Evolutionary conservation across 2,329 filamentous ascomycete species (phyloP), one percentile per base, ranked within the genome.

Genomic region (Aschersonia sp.): DNA sequence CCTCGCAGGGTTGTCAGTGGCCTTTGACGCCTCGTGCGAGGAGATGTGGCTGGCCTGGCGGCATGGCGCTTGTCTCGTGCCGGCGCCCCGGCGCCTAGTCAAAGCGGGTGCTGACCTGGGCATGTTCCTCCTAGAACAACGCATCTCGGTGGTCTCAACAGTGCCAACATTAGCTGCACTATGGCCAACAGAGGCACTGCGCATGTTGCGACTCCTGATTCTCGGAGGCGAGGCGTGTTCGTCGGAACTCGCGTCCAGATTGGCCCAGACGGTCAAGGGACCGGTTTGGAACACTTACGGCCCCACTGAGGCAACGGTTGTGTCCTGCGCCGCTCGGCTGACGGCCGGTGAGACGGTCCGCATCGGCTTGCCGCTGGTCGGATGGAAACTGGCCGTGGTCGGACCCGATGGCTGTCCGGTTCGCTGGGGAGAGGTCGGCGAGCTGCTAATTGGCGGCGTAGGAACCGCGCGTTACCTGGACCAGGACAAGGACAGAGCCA

Each of bases 351-450:
- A 51, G 35, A 31, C 47, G 30, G 50, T 54, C 4, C 48, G 50
- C 30, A 54, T 54, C 44, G 53, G 53, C 7, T 48, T 54, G 30
- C 51, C 53, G 10, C 51, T 54, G 10, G 47, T 45, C n/a, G 53
- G 53, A 1, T 54, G 51, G 51, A 48, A 49, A n/a, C 47, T 54
- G 9, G 53, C 53, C 43, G 53, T 54, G 5, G 47, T 53, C 53
- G 69, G 63, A 31, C 56, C 58, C 6, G 64, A 70, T 47, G 68
- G 68, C 1, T 63, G 70, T 45, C 63, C 67, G 12, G 58, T 71
- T 9, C 62, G 65, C 29, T 56, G 64, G 53, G 53, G 53, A 31
- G 50, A 53, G 31, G 50, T 50, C 10, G 53, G 53, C 6, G 53
- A 54, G 51, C 49, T 54, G 30, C 43, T 53, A 32, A 54, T 54